Percentiles rank a stretch among this genome's conserved stretches.
These are phyloP conservation scores for Thelonectria discophora DNA, from an alignment of 2,329 filamentous ascomycete species.

Conservation along the genomic window DNA sequence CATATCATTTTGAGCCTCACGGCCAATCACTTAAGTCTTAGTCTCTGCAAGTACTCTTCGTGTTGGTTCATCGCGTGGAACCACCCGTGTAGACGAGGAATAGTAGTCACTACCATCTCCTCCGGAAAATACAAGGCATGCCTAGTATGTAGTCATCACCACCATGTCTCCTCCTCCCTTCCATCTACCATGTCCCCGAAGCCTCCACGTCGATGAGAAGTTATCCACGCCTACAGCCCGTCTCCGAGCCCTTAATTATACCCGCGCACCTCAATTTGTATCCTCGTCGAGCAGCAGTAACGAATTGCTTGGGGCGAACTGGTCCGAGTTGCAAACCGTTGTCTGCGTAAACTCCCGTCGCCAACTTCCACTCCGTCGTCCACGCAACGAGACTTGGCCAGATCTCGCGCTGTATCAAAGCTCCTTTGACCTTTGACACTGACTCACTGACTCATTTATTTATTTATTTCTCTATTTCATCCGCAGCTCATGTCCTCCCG, in stretches of 20 bases:
- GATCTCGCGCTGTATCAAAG: too few relatives aligned
- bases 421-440: background rate
- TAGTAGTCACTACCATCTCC: slow-evolving; percentile 10
- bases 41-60: background rate
- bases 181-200: too few relatives aligned
- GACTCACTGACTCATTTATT: too few relatives aligned
- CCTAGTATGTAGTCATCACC: too few relatives aligned
- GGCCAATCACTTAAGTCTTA: background rate
- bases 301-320: too few relatives aligned
- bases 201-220: slow-evolving; percentile 10
- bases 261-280: background rate
- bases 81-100: background rate
- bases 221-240: background rate
- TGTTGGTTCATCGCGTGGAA: background rate
- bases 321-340: too few relatives aligned
- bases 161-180: background rate
- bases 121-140: too few relatives aligned
- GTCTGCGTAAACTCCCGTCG: too few relatives aligned
- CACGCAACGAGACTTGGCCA: too few relatives aligned
- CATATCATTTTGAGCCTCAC: background rate
- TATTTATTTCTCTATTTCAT: background rate
- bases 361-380: too few relatives aligned
- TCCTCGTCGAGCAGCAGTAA: background rate
- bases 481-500: slow-evolving; percentile 11
- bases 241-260: background rate